These are phyloP conservation scores for Huntiella bhutanensis DNA, from an alignment of 2,329 filamentous ascomycete genomes.

Conservation along the genomic window DNA sequence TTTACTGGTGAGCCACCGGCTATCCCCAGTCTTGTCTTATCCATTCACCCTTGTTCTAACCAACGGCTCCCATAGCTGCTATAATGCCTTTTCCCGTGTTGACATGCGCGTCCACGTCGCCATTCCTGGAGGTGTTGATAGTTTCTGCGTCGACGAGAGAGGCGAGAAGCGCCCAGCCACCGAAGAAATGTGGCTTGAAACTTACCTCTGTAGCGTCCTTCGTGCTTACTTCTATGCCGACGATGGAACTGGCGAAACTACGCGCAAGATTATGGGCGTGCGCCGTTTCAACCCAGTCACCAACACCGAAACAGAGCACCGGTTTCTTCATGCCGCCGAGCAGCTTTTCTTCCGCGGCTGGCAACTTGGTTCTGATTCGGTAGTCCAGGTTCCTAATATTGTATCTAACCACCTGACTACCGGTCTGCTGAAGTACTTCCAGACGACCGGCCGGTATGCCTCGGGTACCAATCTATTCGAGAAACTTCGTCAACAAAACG, in stretches of 20 bases:
- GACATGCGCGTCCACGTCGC: constrained; percentile 98
- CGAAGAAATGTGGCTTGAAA: constrained; percentile 91
- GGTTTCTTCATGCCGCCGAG: constrained; percentile 85
- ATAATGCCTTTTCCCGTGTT: constrained; percentile 95
- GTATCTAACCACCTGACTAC: constrained; percentile 90
- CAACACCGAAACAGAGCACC: constrained; percentile 94
- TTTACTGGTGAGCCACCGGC: constrained; percentile 56
- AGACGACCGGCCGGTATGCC: constrained; percentile 81
- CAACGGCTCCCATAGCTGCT: constrained; percentile 38
- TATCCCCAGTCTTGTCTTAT: constrained; percentile 7
- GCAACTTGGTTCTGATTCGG: constrained; percentile 88
- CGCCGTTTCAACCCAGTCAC: constrained; percentile 93
- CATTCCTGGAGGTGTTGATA: constrained; percentile 89
- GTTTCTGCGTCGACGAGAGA: constrained; percentile 91
- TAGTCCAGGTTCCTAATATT: constrained; percentile 92
- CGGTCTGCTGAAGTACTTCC: constrained; percentile 86
- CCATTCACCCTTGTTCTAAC: neutral
- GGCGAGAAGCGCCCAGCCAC: constrained; percentile 87
- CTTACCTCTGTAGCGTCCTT: constrained; percentile 86
- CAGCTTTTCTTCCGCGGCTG: constrained; percentile 88
- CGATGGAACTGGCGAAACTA: constrained; percentile 80
- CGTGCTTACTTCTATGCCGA: constrained; percentile 94
- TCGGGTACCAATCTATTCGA: constrained; percentile 97
- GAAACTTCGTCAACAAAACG: constrained; percentile 75
- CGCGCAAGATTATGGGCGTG: constrained; percentile 94